phyloP scores from a whole-genome alignment of 371 early-diverging fungal species.

The Rhizomucor miehei region DNA sequence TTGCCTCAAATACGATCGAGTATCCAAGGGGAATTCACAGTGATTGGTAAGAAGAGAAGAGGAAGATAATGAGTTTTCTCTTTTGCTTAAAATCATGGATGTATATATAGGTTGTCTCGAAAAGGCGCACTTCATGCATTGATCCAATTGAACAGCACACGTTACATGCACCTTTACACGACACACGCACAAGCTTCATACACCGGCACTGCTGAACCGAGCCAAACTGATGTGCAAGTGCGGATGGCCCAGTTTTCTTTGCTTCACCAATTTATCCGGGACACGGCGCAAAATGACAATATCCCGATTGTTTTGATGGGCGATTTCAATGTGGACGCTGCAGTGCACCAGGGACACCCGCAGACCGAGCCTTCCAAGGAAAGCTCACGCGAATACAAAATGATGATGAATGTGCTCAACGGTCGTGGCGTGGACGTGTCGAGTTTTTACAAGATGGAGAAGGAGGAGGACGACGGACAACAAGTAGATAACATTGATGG shows the following conservation, averaged over 20 bases:
- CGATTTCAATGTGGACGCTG: conserved; percentile 77
- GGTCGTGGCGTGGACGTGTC: conserved; percentile 49
- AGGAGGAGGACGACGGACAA: background rate
- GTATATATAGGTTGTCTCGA: conserved; percentile 48
- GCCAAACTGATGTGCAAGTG: conserved; percentile 51
- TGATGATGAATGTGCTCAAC: conserved; percentile 67
- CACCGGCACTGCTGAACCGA: conserved; percentile 37
- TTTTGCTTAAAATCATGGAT: conserved; percentile 4
- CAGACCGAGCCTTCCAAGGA: conserved; percentile 26
- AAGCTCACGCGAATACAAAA: conserved; percentile 57
- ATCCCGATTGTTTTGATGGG: conserved; percentile 67
- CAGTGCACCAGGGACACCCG: conserved; percentile 41
- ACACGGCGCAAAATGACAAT: conserved; percentile 23
- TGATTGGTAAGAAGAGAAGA: conserved; percentile 56
- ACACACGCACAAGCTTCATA: conserved; percentile 86
- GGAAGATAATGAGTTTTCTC: background rate
- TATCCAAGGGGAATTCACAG: conserved; percentile 70
- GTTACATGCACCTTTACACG: conserved; percentile 68
- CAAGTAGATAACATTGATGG: background rate
- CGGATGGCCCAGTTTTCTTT: conserved; percentile 62
- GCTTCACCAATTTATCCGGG: conserved; percentile 65
- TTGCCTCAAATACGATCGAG: conserved; percentile 47
- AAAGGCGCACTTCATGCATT: conserved; percentile 83
- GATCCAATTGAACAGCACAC: conserved; percentile 50
- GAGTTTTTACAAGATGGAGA: no score